Conservation (phyloP, 169 alveolate genomes). For the Cryptosporidium viatorum region DNA sequence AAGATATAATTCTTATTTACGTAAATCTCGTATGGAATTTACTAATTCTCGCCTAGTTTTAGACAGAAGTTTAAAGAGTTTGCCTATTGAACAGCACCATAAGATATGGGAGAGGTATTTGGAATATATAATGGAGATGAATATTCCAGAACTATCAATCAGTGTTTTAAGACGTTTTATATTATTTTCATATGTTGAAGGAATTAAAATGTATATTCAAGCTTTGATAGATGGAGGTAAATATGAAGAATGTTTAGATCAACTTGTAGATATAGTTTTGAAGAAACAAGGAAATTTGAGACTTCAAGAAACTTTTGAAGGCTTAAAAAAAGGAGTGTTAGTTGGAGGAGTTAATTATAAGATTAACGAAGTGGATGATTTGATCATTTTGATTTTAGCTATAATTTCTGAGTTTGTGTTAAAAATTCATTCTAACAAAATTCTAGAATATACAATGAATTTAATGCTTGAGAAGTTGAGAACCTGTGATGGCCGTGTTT, state of each 20-base stretch:
- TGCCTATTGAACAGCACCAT: constrained; percentile 31
- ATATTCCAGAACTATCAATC: constrained; percentile 50
- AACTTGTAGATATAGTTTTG: not conserved
- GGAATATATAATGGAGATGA: constrained; percentile 21
- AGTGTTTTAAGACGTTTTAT: constrained; percentile 46
- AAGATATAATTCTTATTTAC: constrained; percentile 6
- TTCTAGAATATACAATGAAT: not conserved
- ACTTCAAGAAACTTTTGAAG: not conserved
- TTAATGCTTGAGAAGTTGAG: constrained; percentile 18
- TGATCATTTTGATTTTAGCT: not conserved
- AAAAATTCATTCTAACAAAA: not conserved
- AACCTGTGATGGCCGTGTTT: not conserved
- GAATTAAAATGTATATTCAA: constrained; percentile 30
- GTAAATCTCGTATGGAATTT: constrained; percentile 3
- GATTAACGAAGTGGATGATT: constrained; percentile 21
- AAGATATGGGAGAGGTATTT: constrained; percentile 53
- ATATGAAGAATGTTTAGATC: constrained; percentile 12
- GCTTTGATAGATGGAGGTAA: constrained; percentile 42
- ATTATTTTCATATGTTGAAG: constrained; percentile 21
- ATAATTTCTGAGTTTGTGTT: constrained; percentile 26
- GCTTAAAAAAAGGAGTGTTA: not conserved
- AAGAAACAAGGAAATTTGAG: constrained; percentile 10
- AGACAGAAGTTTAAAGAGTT: constrained; percentile 38
- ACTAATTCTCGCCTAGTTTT: constrained; percentile 53
- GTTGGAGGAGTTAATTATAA: constrained; percentile 9